Percentiles rank a stretch among this genome's conserved stretches.
Evolutionary conservation across 108 stramenopile species (phyloP).

Genomic region (Pseudonitzschia delicatissima): DNA sequence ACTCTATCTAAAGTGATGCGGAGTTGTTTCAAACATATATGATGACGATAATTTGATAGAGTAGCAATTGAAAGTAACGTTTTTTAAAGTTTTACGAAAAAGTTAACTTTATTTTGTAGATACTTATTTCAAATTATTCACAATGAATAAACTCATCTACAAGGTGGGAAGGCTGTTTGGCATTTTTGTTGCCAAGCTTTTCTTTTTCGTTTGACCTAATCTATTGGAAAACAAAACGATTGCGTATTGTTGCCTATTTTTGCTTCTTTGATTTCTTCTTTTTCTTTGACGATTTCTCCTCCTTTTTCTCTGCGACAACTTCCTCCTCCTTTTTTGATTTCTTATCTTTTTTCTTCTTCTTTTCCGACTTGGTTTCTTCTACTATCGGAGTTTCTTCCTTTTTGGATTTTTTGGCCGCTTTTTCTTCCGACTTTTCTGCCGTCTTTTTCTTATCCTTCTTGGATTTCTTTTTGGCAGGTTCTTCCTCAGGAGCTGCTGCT

Average conservation of each 20-base stretch:
- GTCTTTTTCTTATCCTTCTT: neutral
- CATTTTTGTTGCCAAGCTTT: neutral
- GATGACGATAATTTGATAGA: too few species aligned
- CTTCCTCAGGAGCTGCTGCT: neutral
- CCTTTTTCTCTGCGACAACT: neutral
- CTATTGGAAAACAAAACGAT: neutral
- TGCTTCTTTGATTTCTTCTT: conserved; percentile 15
- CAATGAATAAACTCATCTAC: too few species aligned
- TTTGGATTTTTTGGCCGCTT: neutral
- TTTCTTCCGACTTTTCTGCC: neutral
- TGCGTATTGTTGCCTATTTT: conserved; percentile 13
- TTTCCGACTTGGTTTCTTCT: neutral
- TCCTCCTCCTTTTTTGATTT: neutral
- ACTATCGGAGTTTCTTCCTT: neutral
- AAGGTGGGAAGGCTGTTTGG: too few species aligned
- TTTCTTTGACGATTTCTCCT: neutral
- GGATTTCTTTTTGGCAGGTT: neutral
- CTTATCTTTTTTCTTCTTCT: neutral
- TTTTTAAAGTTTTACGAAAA: too few species aligned
- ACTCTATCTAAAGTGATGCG: conserved; percentile 37
- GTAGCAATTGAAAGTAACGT: too few species aligned
- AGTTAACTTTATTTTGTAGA: too few species aligned
- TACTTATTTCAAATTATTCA: too few species aligned
- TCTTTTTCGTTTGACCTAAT: conserved; percentile 7
- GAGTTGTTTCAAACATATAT: too few species aligned